Evolutionary conservation across 148 eudicot genomes (phyloP), one percentile per base, ranked within the genome.

Genomic region (Amaranthus palmeri): DNA sequence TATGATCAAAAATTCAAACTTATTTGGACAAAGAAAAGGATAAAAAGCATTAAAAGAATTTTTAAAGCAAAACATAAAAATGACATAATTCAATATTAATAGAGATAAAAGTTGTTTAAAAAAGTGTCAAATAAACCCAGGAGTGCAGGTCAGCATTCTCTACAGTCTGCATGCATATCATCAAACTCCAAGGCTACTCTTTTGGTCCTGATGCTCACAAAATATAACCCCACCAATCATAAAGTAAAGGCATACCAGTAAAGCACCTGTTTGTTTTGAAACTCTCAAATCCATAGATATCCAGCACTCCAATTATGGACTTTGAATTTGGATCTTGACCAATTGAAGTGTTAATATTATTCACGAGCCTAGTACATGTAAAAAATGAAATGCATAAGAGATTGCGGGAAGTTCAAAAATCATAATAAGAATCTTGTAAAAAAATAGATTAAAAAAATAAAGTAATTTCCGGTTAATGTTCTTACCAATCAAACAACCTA

Each of bases 191-290:
- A 25, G 65, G 52, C 25, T 47, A 48, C 48, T 57, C 48, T 41
- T 54, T 47, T 12, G 50, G 56, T n/a, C 70, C 70, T 7, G 10
- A 47, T 58, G 47, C 58, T 61, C 36, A 56, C 11, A 60, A 60
- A 25, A 64, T 51, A 52, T 51, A 40, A 69, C 66, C 74, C 73
- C 67, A 76, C 49, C 75, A 79, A 71, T 53, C 63, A 81, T 76
- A n/a, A 70, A 74, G 72, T 71, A 74, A 85, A 81, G 85, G 87
- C 83, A 67, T 78, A 83, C 83, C 77, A 65, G 75, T 72, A 75
- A 88, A 82, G 90, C 90, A 95, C 99, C 99, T 95, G 93, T 95
- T 95, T 81, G 90, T 91, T 89, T 95, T 95, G 92, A 95, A 95
- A 85, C 99, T 95, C 85, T 95, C 99, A 84, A 95, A 91, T 69